Conservation (phyloP, 768 basidiomycete species). For the Leucosporidium yakuticum region DNA sequence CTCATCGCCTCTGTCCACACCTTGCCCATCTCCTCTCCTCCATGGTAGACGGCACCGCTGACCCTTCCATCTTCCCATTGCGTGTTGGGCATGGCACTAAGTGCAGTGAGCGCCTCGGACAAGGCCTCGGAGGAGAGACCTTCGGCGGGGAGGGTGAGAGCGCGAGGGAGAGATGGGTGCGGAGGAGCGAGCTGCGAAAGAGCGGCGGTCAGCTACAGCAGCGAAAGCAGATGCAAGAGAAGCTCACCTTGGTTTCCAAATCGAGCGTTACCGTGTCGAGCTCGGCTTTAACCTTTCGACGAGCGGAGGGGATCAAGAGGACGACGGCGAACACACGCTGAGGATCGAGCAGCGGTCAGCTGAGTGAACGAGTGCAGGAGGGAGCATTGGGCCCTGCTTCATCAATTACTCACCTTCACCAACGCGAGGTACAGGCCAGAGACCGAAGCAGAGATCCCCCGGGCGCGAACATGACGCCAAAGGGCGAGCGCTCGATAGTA, state of each 20-base stretch:
- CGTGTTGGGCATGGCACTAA: constrained; percentile 15
- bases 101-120: not conserved
- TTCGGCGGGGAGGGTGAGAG: constrained; percentile 9
- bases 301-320: constrained; percentile 14
- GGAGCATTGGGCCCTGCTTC: not conserved
- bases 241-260: constrained; percentile 18
- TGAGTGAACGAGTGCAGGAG: not conserved
- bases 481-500: not conserved
- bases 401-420: not conserved
- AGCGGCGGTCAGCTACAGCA: not conserved
- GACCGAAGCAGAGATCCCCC: constrained; percentile 14
- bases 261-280: constrained; percentile 24
- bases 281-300: constrained; percentile 26
- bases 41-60: constrained; percentile 33
- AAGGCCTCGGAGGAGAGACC: constrained; percentile 17
- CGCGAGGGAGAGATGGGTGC: not conserved
- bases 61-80: constrained; percentile 32
- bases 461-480: constrained; percentile 16
- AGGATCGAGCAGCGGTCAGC: not conserved
- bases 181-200: constrained; percentile 16
- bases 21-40: constrained; percentile 22
- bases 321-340: constrained; percentile 16
- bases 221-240: no score
- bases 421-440: constrained; percentile 19
- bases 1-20: constrained; percentile 75